phyloP scores from a whole-genome alignment of 2,329 filamentous ascomycete genomes.

The Lithohypha guttulata region DNA sequence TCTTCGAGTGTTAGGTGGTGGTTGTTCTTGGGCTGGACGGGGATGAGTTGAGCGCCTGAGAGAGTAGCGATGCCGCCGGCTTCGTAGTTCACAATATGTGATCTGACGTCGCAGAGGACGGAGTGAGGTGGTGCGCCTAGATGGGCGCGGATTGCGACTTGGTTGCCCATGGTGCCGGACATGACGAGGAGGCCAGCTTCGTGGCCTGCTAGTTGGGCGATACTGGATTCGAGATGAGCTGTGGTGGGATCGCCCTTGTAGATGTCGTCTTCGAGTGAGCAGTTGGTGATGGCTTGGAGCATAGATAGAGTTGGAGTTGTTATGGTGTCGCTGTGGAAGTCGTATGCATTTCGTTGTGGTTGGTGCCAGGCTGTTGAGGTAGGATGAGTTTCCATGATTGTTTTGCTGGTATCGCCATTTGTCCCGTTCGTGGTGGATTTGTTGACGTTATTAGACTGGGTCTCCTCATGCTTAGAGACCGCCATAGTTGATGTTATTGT shows the following conservation, averaged over 20 bases:
- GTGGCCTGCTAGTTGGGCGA: constrained; percentile 64
- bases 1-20: constrained; percentile 68
- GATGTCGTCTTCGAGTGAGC: constrained; percentile 74
- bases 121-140: constrained; percentile 69
- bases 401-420: constrained; percentile 5
- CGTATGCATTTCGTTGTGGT: constrained; percentile 19
- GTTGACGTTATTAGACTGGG: too few relatives aligned
- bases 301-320: constrained; percentile 72
- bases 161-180: constrained; percentile 91
- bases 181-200: constrained; percentile 70
- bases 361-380: constrained; percentile 14
- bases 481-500: too few relatives aligned
- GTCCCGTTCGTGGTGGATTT: constrained; percentile 9
- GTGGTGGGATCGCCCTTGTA: constrained; percentile 72
- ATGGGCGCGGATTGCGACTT: constrained; percentile 68
- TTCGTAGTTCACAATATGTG: constrained; percentile 61
- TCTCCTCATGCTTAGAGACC: too few relatives aligned
- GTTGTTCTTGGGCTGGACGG: constrained; percentile 59
- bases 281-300: constrained; percentile 65
- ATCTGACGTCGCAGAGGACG: constrained; percentile 66
- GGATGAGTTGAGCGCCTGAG: constrained; percentile 58
- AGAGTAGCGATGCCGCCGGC: constrained; percentile 59
- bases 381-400: constrained; percentile 1
- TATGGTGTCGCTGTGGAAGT: constrained; percentile 45
- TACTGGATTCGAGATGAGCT: constrained; percentile 59